Evolutionary conservation across 2,329 filamentous ascomycete genomes (phyloP).

Genomic region (Penicillium sp.): DNA sequence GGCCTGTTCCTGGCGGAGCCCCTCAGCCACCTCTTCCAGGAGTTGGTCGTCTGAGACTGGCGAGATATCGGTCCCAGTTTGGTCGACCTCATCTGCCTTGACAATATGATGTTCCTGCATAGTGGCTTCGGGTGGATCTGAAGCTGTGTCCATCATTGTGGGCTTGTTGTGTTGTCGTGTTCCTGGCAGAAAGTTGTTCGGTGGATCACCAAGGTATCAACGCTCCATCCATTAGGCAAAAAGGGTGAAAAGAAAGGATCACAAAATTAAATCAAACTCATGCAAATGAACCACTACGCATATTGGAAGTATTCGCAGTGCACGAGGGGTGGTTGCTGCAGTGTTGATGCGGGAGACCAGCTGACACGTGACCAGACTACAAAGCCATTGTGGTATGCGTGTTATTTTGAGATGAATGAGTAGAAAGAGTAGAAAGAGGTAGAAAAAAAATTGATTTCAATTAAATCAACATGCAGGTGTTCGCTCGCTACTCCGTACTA

Average conservation of each 20-base stretch:
- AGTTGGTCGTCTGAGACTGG: conserved; percentile 44
- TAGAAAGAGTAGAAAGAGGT: background rate
- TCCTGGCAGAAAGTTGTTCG: conserved; percentile 1
- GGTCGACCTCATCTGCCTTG: conserved; percentile 50
- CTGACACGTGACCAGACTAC: background rate
- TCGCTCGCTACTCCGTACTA: conserved; percentile 1
- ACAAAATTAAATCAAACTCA: background rate
- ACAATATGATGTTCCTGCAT: conserved; percentile 42
- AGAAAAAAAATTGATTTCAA: background rate
- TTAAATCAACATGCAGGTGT: background rate
- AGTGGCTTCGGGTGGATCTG: conserved; percentile 19
- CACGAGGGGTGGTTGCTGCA: background rate
- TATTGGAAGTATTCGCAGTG: background rate
- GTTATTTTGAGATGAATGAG: background rate
- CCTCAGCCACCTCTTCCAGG: conserved; percentile 40
- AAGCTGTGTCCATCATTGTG: conserved; percentile 26
- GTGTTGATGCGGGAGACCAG: conserved; percentile 2
- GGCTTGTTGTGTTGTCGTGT: conserved; percentile 2
- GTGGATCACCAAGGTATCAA: conserved; percentile 8
- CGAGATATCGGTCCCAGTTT: conserved; percentile 46
- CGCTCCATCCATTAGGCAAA: conserved; percentile 4
- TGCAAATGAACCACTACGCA: background rate
- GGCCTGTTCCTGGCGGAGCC: conserved; percentile 34
- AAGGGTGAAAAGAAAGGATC: conserved; percentile 1
- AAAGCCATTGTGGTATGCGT: background rate